Evolutionary conservation across 2,329 filamentous ascomycete species (phyloP), one percentile per base, ranked within the genome.

Genomic region (Sordariomycetes sp.): DNA sequence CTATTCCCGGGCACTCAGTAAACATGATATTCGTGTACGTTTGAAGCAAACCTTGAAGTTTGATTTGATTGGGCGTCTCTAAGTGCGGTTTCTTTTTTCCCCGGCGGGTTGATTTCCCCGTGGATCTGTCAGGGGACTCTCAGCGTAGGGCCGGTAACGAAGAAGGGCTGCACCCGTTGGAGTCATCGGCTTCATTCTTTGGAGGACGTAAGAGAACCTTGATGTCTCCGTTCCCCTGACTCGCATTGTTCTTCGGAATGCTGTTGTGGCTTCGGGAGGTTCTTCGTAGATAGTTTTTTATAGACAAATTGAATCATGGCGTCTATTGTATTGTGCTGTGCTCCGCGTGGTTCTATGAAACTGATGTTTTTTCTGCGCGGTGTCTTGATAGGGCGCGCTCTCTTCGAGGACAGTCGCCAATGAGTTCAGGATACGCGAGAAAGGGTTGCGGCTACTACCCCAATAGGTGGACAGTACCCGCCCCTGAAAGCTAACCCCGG

Each of bases 291-390:
- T 56, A 56, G 45, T 32, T 55, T 55, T 10, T 28, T 56, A 51
- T 56, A 51, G 42, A 56, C 42, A 56, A 56, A 56, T 56, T 56
- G 54, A 56, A 51, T 50, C 51, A 34, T 32, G 36, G 54, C 54
- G 42, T 48, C 54, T 56, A 24, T 7, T 15, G 39, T n/a, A n/a
- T 17, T 42, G 42, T 22, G n/a, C 7, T 15, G n/a, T 45, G 39
- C 39, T n/a, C 39, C 17, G 39, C 7, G 39, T 15, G 15, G 15
- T 45, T 17, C 15, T 45, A 6, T 17, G 28, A 32, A 4, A 17
- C 13, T 7, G n/a, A n/a, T 45, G 4, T 42, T 15, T 15, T 5
- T n/a, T 5, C 6, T 42, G 36, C n/a, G 10, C 13, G 6, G 5
- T 17, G 17, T 45, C n/a, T n/a, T 17, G 10, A 45, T 45, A 17